Evolutionary conservation across 805 yeast genomes (phyloP), one percentile per base, ranked within the genome.

Genomic region (Cyberlindnera misumaiensis): DNA sequence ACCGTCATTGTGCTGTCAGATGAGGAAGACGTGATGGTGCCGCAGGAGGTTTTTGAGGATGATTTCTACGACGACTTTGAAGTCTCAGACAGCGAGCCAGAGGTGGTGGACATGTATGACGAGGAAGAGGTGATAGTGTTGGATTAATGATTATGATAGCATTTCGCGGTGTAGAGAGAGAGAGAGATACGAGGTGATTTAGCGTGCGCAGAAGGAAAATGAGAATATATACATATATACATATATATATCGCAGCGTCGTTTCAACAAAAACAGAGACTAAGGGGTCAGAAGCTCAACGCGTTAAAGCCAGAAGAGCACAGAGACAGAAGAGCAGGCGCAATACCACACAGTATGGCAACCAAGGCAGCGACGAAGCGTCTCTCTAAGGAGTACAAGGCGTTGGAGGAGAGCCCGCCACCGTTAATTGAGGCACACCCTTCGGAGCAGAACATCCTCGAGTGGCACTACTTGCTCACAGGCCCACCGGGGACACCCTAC

Each of bases 391-490:
- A 88, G 63, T 88, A 86, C 60, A 85, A 83, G 58, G 64, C 77
- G 32, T 75, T 93, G 46, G 73, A 73, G 49, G 81, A 77, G 40
- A 81, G 72, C 51, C 96, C 97, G 1, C 86, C 95, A 9, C 96
- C 95, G 5, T 89, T 63, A 55, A 78, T 90, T 32, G 65, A 67
- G 10, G 96, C 97, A 16, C 79, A 82, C 42, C 97, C 97, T 5
- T 76, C 81, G 43, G 97, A 93, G 42, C 70, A 75, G 32, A 88
- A 93, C 58, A 83, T 93, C 39, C 65, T 93, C 39, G 94, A 86
- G 57, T 89, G 97, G 96, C 96, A 88, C 60, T 90, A 86, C 56
- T 73, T 89, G 25, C 82, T 90, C 36, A 80, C 87, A 0, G 97
- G 97, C 1, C 96, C 97, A 4, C 88, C 93, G 11, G 80, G 79